Conservation (phyloP, 345 rosid genomes). For the Hirschfeldia incana region DNA sequence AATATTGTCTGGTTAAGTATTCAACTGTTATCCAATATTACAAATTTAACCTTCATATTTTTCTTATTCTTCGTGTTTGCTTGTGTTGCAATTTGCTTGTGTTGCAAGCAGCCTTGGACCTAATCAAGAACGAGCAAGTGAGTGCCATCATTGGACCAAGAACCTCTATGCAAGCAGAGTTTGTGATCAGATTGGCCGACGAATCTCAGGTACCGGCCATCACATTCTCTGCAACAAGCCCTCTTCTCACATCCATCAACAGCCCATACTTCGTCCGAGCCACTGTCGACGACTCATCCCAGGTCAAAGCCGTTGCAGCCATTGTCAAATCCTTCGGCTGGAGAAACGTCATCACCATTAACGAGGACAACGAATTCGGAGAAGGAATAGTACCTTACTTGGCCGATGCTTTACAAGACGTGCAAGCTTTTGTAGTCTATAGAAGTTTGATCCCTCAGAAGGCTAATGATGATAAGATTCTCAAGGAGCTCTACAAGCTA, state of each 20-base stretch:
- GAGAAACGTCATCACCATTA: not conserved
- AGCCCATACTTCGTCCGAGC: not conserved
- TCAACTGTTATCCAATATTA: too few species aligned
- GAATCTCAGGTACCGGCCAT: constrained; percentile 54
- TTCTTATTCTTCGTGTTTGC: not conserved
- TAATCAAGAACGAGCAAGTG: constrained; percentile 52
- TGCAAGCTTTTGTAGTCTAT: not conserved
- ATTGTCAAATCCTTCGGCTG: not conserved
- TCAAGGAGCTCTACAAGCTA: constrained; percentile 41
- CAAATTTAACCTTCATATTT: too few species aligned
- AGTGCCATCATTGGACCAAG: constrained; percentile 62
- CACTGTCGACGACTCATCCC: not conserved
- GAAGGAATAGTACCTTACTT: not conserved
- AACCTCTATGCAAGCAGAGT: constrained; percentile 47
- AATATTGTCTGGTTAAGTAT: too few species aligned
- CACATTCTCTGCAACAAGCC: constrained; percentile 50
- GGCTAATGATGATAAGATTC: constrained; percentile 49
- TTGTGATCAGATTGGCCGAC: constrained; percentile 36
- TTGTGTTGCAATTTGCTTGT: constrained; percentile 33
- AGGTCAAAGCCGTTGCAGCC: not conserved
- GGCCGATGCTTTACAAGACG: not conserved
- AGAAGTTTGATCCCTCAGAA: constrained; percentile 37
- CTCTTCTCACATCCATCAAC: constrained; percentile 1
- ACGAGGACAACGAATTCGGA: not conserved
- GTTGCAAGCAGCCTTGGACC: constrained; percentile 50